These are phyloP conservation scores for Beauveria rudraprayagi DNA, from an alignment of 2,329 filamentous ascomycete species.

Conservation along the genomic window DNA sequence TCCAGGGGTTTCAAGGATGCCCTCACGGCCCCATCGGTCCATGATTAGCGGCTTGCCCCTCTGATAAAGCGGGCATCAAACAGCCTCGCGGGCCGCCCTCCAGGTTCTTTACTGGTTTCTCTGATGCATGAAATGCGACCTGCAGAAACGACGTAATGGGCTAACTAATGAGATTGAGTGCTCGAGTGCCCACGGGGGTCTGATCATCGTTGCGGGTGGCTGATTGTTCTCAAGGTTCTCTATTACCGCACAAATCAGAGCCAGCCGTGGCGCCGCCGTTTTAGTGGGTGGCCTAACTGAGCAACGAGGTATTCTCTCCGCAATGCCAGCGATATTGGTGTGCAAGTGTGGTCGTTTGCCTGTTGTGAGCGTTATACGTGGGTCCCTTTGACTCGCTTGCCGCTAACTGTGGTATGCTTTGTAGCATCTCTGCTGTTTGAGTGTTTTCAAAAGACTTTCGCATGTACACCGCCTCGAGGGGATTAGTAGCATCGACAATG, in stretches of 20 bases:
- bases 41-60: neutral
- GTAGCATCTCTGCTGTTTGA: neutral
- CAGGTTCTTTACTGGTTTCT: neutral
- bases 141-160: neutral
- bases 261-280: neutral
- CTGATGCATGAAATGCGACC: neutral
- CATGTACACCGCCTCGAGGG: neutral
- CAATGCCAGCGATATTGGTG: too few relatives aligned
- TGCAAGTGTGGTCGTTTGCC: too few relatives aligned
- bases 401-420: too few relatives aligned
- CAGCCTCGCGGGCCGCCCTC: neutral
- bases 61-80: neutral
- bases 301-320: too few relatives aligned
- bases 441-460: neutral
- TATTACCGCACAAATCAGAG: slow-evolving; percentile 2
- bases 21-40: too few relatives aligned
- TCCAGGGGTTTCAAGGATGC: neutral
- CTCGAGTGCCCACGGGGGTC: slow-evolving; percentile 3
- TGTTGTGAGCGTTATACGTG: too few relatives aligned
- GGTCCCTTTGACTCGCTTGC: too few relatives aligned
- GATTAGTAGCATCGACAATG: neutral
- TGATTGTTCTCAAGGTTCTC: neutral
- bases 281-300: too few relatives aligned
- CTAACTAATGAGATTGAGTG: slow-evolving; percentile 1
- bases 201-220: neutral